Conservation (phyloP, 2,329 filamentous ascomycete species). For the Trichoderma endophyticum region DNA sequence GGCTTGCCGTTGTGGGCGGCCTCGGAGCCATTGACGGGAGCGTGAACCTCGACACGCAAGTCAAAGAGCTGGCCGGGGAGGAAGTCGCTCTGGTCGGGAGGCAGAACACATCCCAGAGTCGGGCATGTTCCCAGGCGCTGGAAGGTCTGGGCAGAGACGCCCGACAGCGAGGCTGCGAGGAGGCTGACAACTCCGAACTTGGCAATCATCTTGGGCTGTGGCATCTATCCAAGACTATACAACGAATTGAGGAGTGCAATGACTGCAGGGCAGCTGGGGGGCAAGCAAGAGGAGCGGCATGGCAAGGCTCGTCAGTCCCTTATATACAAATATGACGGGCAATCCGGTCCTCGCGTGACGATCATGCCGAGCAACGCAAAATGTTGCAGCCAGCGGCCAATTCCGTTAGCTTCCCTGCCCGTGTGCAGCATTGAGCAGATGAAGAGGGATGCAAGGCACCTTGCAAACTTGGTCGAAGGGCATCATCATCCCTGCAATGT, state of each 20-base stretch:
- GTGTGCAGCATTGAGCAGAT: neutral
- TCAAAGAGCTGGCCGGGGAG: constrained; percentile 82
- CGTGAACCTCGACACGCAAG: constrained; percentile 77
- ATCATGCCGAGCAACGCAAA: neutral
- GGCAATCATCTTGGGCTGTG: constrained; percentile 31
- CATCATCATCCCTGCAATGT: neutral
- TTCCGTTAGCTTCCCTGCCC: neutral
- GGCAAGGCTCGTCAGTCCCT: neutral
- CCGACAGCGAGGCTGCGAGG: constrained; percentile 35
- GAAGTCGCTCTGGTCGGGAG: constrained; percentile 70
- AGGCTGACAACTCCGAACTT: constrained; percentile 37
- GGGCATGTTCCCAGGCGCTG: constrained; percentile 59
- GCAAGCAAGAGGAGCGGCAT: neutral
- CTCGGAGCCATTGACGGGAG: constrained; percentile 77
- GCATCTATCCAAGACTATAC: neutral
- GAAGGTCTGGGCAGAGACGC: constrained; percentile 54
- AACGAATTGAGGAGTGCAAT: neutral
- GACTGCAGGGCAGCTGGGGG: neutral
- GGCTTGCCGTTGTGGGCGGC: constrained; percentile 65
- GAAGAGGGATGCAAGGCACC: neutral
- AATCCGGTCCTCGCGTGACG: neutral
- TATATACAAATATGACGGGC: neutral
- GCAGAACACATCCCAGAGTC: constrained; percentile 56
- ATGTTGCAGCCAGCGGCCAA: neutral
- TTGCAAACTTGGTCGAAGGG: neutral